Percentiles rank a stretch among this genome's conserved stretches.
These are phyloP conservation scores for Aethionema arabicum DNA, from an alignment of 345 rosid genomes.

Conservation along the genomic window DNA sequence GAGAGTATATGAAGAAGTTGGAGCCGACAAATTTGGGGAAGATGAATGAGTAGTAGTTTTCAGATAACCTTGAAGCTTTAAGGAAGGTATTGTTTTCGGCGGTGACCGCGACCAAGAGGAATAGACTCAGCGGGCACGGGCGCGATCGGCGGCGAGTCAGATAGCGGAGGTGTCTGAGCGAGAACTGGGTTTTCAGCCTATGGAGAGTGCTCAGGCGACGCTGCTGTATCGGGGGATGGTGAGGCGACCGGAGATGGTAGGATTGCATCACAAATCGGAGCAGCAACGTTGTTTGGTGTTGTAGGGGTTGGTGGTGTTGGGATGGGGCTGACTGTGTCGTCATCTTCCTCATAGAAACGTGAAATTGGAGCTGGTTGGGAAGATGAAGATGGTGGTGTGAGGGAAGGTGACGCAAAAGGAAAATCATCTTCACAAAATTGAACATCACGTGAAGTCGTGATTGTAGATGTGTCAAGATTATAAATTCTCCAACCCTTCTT, in stretches of 20 bases:
- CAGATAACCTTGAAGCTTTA: background rate
- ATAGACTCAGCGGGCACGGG: background rate
- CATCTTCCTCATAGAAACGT: background rate
- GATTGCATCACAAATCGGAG: background rate
- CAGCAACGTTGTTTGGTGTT: background rate
- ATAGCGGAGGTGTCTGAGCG: too few species aligned
- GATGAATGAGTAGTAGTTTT: background rate
- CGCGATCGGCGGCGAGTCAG: background rate
- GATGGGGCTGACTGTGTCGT: too few species aligned
- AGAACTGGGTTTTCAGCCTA: too few species aligned
- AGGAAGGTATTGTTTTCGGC: background rate
- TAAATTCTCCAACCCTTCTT: background rate
- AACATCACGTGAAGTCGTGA: background rate
- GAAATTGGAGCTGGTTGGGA: background rate
- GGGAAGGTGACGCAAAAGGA: background rate
- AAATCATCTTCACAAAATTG: background rate
- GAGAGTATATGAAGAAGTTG: background rate
- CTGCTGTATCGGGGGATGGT: too few species aligned
- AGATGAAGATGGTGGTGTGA: background rate
- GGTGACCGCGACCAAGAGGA: conserved; percentile 1
- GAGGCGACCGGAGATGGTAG: too few species aligned
- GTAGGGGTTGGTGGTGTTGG: background rate
- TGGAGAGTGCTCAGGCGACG: too few species aligned
- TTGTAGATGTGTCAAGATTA: background rate
- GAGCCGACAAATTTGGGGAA: background rate